These are phyloP conservation scores for Teratosphaeria pseudoeucalypti DNA, from an alignment of 2,329 filamentous ascomycete genomes.

Conservation along the genomic window DNA sequence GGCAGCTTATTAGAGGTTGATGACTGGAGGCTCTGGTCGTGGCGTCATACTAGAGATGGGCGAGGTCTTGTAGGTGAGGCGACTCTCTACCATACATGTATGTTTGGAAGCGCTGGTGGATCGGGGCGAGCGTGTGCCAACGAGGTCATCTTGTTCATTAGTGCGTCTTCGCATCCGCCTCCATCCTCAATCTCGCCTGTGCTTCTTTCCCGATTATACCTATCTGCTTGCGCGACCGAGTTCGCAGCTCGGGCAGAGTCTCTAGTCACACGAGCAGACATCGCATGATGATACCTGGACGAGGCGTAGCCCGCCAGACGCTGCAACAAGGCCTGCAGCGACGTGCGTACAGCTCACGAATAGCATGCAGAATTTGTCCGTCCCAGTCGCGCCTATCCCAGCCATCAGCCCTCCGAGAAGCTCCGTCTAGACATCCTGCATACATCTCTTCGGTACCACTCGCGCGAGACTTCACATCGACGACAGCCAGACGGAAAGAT, in stretches of 20 bases:
- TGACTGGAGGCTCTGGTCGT: neutral
- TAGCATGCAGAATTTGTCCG: neutral
- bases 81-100: neutral
- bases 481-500: slow-evolving; percentile 40
- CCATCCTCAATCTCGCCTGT: neutral
- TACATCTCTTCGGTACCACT: neutral
- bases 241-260: neutral
- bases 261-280: neutral
- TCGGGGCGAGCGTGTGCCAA: neutral
- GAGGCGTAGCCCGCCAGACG: neutral
- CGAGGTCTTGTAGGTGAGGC: neutral
- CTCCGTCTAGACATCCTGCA: neutral
- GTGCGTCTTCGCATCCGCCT: neutral
- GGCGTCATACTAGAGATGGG: neutral
- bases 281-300: neutral
- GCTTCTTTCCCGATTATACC: too few relatives aligned
- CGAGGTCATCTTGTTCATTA: neutral
- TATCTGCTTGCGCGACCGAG: neutral
- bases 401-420: neutral
- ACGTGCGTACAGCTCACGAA: neutral
- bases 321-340: neutral
- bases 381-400: neutral
- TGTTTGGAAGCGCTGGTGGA: neutral
- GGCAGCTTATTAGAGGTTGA: too few relatives aligned
- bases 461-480: slow-evolving; percentile 30